Evolutionary conservation across 2,329 filamentous ascomycete genomes (phyloP).

Genomic region (Didymella lethalis): DNA sequence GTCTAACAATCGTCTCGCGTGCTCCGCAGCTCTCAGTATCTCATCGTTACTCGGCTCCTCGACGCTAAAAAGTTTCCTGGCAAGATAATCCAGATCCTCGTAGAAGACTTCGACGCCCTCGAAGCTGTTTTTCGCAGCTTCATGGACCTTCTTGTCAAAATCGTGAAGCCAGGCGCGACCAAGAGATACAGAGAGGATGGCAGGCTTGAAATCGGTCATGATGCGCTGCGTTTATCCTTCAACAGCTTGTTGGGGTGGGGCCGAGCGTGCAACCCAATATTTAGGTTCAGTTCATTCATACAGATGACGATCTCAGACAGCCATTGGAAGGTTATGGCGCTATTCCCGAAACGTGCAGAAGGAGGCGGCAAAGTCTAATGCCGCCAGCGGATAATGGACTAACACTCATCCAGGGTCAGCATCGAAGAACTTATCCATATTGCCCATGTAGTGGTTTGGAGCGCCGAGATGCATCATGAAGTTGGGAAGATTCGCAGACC

Average conservation of each 20-base stretch:
- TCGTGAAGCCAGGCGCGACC: slow-evolving; percentile 15
- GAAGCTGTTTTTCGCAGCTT: slow-evolving; percentile 8
- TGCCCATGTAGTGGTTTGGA: not conserved
- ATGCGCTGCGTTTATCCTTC: not conserved
- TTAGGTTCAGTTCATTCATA: not conserved
- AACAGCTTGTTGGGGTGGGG: not conserved
- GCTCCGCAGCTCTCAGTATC: slow-evolving; percentile 1
- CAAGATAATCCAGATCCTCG: slow-evolving; percentile 13
- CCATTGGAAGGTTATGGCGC: not conserved
- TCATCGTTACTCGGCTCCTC: slow-evolving; percentile 2
- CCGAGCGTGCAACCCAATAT: not conserved
- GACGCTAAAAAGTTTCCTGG: slow-evolving; percentile 7
- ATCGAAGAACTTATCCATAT: not conserved
- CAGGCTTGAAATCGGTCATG: slow-evolving; percentile 9
- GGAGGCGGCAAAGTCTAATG: slow-evolving; percentile 1
- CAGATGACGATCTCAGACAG: not conserved
- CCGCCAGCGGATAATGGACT: not conserved
- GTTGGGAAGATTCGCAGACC: slow-evolving; percentile 1
- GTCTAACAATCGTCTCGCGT: slow-evolving; percentile 5
- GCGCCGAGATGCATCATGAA: slow-evolving; percentile 10
- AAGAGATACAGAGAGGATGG: slow-evolving; percentile 12
- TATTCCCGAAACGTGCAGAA: not conserved
- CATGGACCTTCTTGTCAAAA: slow-evolving; percentile 9
- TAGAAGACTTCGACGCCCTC: slow-evolving; percentile 17
- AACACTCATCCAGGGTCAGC: not conserved